Base-by-base conservation (phyloP, 2,329 filamentous ascomycete species). In the Paracoccidioides brasiliensis region DNA sequence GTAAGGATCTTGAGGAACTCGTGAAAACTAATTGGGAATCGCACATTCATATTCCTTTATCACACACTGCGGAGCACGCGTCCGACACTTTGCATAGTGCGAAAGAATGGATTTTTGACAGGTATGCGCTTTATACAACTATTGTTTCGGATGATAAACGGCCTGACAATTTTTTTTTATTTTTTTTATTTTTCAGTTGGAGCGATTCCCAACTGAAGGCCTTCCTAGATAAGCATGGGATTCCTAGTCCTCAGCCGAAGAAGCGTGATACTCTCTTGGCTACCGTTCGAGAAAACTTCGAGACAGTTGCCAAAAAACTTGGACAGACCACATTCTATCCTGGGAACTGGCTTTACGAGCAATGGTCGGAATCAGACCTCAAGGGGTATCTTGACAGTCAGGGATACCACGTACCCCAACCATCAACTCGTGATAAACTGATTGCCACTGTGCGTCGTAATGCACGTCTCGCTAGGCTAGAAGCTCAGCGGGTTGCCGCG, bases 351-450 rank as follows among this genome's bases (percentile, higher is more conserved):
- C 76, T 97, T 45, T 98, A 96, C 68, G 80, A 84, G 58, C 78
- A 85, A 6, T 98, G 93, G 93, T 85, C 87, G 53, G 88, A 95
- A 61, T 96, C 90, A 61, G 91, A 96, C 52, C 75, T 95, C 60
- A 97, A 97, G 78, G 80, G 87, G 62, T 98, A 88, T 86, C 84
- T 96, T 49, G 93, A 97, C 65, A 84, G 85, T 62, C 83, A 89
- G 62, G 93, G 93, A 53, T 83, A 91, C 71, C 85, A 88, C 10
- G 87, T 81, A 55, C 91, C 93, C 58, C 91, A 97, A 70, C 86
- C 89, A 35, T 82, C 82, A 51, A 84, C 77, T 58, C 88, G 93
- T 58, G 90, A 97, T 73, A 89, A 88, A 72, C 78, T 97, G 53
- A 84, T 98, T 67, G 88, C 93, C 52, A 80, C 82, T 6, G 86